Conservation (phyloP, 2,329 filamentous ascomycete genomes). For the Pseudodiploospora longispora region DNA sequence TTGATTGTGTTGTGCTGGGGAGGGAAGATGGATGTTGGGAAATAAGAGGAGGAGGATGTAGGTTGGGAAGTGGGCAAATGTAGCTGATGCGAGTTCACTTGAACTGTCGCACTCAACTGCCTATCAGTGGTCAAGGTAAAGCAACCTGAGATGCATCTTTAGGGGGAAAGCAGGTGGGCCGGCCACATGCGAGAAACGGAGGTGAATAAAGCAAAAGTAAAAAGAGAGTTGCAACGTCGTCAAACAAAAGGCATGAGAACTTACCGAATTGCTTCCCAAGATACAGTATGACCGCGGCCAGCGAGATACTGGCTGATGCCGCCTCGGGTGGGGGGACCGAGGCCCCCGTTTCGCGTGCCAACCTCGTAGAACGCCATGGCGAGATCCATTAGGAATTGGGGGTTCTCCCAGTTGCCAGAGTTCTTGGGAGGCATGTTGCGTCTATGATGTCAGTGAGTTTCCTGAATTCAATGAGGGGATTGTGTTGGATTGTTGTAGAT, state of each 20-base stretch:
- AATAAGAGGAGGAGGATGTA: neutral
- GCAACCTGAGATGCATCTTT: too few species aligned
- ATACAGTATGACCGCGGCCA: slow-evolving; percentile 24
- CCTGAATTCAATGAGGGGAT: too few species aligned
- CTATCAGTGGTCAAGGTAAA: too few species aligned
- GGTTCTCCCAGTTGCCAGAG: slow-evolving; percentile 21
- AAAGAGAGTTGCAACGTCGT: neutral
- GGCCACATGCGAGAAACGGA: neutral
- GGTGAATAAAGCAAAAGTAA: neutral
- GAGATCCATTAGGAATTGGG: slow-evolving; percentile 26
- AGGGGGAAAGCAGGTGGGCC: neutral
- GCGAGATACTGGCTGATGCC: slow-evolving; percentile 25
- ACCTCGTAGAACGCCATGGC: slow-evolving; percentile 24
- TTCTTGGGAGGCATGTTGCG: slow-evolving; percentile 6
- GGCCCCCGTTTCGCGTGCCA: slow-evolving; percentile 16
- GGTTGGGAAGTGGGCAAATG: neutral
- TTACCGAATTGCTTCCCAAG: slow-evolving; percentile 39
- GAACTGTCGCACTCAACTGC: too few species aligned
- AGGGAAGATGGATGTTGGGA: neutral
- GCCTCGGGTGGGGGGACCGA: slow-evolving; percentile 21
- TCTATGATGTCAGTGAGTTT: neutral
- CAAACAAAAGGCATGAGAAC: slow-evolving; percentile 10
- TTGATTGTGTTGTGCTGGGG: neutral
- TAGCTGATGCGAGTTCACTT: too few species aligned
- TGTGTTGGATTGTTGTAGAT: neutral